phyloP scores from a whole-genome alignment of 208 protist species.

The Acanthamoeba pearcei region DNA sequence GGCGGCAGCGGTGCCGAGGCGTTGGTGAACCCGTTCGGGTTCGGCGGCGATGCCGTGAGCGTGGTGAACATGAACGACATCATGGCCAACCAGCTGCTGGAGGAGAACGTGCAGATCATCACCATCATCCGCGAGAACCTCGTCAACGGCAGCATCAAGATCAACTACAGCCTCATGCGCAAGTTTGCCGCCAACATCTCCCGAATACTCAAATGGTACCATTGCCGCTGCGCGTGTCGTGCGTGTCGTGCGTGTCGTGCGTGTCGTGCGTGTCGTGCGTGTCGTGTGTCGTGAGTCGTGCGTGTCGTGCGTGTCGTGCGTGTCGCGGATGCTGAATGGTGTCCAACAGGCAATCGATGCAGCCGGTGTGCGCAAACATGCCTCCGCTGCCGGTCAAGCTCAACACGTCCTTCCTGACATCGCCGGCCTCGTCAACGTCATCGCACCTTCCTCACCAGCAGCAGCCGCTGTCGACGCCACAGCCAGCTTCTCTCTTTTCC shows the following conservation, averaged over 20 bases:
- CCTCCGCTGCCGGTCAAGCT: slow-evolving; percentile 50
- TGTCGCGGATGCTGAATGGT: too few relatives aligned
- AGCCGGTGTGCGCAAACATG: slow-evolving; percentile 26
- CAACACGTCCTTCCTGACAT: slow-evolving; percentile 31
- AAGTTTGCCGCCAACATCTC: slow-evolving; percentile 57
- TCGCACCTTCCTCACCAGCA: neutral
- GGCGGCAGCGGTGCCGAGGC: neutral
- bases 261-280: too few relatives aligned
- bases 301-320: too few relatives aligned
- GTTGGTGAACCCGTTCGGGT: neutral
- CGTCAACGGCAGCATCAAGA: slow-evolving; percentile 37
- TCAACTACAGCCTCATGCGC: slow-evolving; percentile 63
- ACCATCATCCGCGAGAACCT: slow-evolving; percentile 63
- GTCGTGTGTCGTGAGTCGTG: too few relatives aligned
- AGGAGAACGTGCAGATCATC: slow-evolving; percentile 64
- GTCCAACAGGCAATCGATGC: slow-evolving; percentile 22
- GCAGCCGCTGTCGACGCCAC: neutral
- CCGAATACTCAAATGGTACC: slow-evolving; percentile 34
- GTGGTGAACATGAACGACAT: slow-evolving; percentile 42
- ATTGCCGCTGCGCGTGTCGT: neutral
- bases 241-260: neutral
- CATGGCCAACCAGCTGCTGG: slow-evolving; percentile 55
- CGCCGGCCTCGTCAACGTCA: neutral
- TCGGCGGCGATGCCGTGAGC: neutral
- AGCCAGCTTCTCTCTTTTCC: neutral